phyloP scores from a whole-genome alignment of 768 basidiomycete species.

The Tricholoma matsutake region DNA sequence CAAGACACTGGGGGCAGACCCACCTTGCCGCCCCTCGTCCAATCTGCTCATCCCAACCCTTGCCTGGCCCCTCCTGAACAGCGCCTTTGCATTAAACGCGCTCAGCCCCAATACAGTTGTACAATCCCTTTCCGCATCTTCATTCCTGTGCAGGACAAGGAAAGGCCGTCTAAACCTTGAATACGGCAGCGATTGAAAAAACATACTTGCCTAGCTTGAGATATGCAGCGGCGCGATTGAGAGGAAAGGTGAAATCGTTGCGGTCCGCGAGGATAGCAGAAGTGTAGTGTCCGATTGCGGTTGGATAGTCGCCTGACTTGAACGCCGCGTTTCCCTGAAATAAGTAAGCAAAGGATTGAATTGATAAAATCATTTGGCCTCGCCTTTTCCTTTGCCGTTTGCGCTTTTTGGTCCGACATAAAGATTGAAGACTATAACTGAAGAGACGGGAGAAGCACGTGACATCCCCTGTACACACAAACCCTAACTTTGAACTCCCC shows the following conservation, averaged over 20 bases:
- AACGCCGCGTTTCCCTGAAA: conserved; percentile 83
- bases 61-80: conserved; percentile 79
- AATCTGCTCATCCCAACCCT: conserved; percentile 51
- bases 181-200: conserved; percentile 11
- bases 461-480: neutral
- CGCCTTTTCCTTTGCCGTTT: conserved; percentile 16
- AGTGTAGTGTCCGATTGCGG: conserved; percentile 85
- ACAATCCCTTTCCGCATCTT: conserved; percentile 84
- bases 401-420: conserved; percentile 1
- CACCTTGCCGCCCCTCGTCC: conserved; percentile 62
- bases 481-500: too few species aligned
- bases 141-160: conserved; percentile 43
- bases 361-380: neutral
- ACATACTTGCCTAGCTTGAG: conserved; percentile 94
- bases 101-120: conserved; percentile 56
- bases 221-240: conserved; percentile 91
- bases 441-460: neutral
- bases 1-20: conserved; percentile 10
- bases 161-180: conserved; percentile 9
- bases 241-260: conserved; percentile 70
- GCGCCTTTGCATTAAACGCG: conserved; percentile 67
- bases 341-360: neutral
- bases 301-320: conserved; percentile 73
- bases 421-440: too few species aligned
- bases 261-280: conserved; percentile 71